Conservation (phyloP, 495 filamentous ascomycete species). For the Bathelium albidoporum region DNA sequence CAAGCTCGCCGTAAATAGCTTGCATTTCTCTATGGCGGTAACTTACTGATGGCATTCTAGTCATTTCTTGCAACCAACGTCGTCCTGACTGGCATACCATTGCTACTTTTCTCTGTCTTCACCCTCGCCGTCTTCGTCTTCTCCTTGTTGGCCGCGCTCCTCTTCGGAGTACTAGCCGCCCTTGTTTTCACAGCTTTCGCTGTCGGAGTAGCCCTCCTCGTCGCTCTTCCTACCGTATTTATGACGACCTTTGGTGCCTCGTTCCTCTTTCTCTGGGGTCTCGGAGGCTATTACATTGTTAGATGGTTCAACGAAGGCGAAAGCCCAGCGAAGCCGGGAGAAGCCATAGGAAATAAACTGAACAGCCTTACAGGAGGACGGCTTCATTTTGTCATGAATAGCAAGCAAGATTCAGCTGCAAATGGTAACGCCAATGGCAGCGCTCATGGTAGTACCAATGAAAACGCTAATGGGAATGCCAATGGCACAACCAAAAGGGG, state of each 20-base stretch:
- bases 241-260: constrained; percentile 45
- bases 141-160: constrained; percentile 42
- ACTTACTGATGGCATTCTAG: constrained; percentile 9
- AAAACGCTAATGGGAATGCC: not conserved
- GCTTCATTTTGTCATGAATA: constrained; percentile 8
- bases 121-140: constrained; percentile 44
- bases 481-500: not conserved
- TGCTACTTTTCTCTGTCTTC: constrained; percentile 53
- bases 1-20: constrained; percentile 29
- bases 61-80: constrained; percentile 48
- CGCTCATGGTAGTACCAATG: not conserved
- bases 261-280: constrained; percentile 53
- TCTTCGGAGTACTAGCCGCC: constrained; percentile 37
- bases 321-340: constrained; percentile 18
- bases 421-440: not conserved
- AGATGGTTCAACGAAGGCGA: constrained; percentile 37
- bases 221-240: constrained; percentile 55
- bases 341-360: constrained; percentile 28
- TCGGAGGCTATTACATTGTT: constrained; percentile 44
- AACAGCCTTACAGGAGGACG: constrained; percentile 30
- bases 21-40: not conserved
- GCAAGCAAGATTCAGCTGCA: not conserved
- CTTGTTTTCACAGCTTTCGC: constrained; percentile 51
- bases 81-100: constrained; percentile 45
- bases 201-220: constrained; percentile 49